Evolutionary conservation across 768 basidiomycete genomes (phyloP).

Genomic region (Rhizopogon rudus): DNA sequence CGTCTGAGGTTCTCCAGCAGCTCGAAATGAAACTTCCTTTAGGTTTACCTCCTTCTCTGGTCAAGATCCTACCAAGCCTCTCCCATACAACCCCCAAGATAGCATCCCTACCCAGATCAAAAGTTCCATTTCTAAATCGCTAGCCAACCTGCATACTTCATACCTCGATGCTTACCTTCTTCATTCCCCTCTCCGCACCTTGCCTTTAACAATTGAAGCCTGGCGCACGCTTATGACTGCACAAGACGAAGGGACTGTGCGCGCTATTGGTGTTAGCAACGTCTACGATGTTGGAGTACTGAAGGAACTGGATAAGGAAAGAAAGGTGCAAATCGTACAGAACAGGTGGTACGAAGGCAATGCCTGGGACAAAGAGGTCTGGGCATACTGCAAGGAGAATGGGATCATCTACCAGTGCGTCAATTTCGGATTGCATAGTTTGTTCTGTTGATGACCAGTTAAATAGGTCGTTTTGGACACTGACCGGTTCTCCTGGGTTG

Average conservation of each 20-base stretch:
- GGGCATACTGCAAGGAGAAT: constrained; percentile 57
- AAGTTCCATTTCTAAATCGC: constrained; percentile 57
- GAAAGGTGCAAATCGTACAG: constrained; percentile 71
- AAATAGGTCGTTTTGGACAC: constrained; percentile 85
- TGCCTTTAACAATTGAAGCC: constrained; percentile 59
- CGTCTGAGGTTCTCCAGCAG: not conserved
- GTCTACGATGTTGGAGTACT: constrained; percentile 61
- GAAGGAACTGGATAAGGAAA: constrained; percentile 42
- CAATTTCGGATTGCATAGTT: not conserved
- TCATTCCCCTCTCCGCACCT: constrained; percentile 65
- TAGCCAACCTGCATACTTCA: constrained; percentile 62
- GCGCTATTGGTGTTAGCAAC: constrained; percentile 72
- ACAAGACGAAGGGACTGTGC: constrained; percentile 61
- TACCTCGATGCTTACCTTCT: constrained; percentile 79
- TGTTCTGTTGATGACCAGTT: not conserved
- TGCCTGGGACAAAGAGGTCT: constrained; percentile 63
- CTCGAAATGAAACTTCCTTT: not conserved
- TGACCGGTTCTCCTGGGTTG: constrained; percentile 69
- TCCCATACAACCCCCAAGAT: constrained; percentile 64
- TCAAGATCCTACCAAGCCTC: constrained; percentile 62
- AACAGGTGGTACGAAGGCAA: constrained; percentile 86
- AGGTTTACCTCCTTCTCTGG: constrained; percentile 75
- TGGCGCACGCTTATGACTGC: constrained; percentile 59
- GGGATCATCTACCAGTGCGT: constrained; percentile 70
- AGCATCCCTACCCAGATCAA: constrained; percentile 55